phyloP scores from a whole-genome alignment of 2,329 filamentous ascomycete genomes.

The Leptosphaerulina australis region DNA sequence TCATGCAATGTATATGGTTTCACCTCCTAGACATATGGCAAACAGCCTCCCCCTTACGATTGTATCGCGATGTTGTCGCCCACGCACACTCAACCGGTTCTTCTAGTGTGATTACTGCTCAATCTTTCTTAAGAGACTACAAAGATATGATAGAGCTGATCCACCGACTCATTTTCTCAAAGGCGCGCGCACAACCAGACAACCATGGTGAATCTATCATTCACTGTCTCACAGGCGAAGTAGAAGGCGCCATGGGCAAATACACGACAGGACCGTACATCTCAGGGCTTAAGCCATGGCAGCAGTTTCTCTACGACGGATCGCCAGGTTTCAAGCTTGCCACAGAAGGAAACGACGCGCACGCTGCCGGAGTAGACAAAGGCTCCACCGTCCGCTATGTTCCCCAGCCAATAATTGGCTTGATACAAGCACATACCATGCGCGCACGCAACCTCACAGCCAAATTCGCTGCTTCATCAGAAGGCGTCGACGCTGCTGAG shows the following conservation, averaged over 20 bases:
- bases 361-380: not conserved
- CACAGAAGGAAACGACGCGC: not conserved
- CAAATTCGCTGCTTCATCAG: not conserved
- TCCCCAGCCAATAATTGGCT: constrained; percentile 33
- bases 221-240: constrained; percentile 8
- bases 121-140: not conserved
- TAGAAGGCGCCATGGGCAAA: not conserved
- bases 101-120: not conserved
- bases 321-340: constrained; percentile 28
- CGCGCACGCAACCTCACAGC: constrained; percentile 13
- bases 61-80: not conserved
- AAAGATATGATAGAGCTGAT: not conserved
- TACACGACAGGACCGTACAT: constrained; percentile 25
- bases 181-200: not conserved
- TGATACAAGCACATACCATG: constrained; percentile 31
- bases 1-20: constrained; percentile 39
- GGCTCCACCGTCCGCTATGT: constrained; percentile 16
- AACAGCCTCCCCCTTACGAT: not conserved
- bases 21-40: constrained; percentile 33
- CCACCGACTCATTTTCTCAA: not conserved
- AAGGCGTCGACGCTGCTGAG: not conserved
- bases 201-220: constrained; percentile 12
- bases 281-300: constrained; percentile 36
- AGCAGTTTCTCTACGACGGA: constrained; percentile 31
- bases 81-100: not conserved